These are phyloP conservation scores for Saccharomycopsis vini DNA, from an alignment of 805 yeast genomes.

Conservation along the genomic window DNA sequence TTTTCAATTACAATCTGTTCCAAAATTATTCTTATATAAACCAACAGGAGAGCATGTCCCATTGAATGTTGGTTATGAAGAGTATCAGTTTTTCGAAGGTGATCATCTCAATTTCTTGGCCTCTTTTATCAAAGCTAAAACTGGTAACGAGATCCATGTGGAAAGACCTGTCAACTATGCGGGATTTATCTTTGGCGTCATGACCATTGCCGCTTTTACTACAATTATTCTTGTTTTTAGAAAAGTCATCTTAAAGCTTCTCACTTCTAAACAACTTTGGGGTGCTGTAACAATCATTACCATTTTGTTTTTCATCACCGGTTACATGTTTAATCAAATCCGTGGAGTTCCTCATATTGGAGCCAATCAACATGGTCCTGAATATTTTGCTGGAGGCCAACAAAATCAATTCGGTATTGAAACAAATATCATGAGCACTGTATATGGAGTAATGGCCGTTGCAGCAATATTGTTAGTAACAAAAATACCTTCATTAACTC, in stretches of 20 bases:
- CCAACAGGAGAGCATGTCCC: constrained; percentile 35
- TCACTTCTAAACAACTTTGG: constrained; percentile 60
- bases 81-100: constrained; percentile 40
- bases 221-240: constrained; percentile 27
- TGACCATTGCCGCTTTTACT: constrained; percentile 31
- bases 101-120: constrained; percentile 28
- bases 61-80: constrained; percentile 27
- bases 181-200: constrained; percentile 25
- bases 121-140: constrained; percentile 22
- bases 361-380: constrained; percentile 32
- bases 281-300: constrained; percentile 53
- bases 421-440: constrained; percentile 72
- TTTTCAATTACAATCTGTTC: constrained; percentile 60
- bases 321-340: constrained; percentile 90
- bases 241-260: constrained; percentile 30
- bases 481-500: constrained; percentile 42
- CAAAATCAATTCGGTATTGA: constrained; percentile 78
- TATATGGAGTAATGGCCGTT: constrained; percentile 63
- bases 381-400: constrained; percentile 53
- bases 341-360: constrained; percentile 55
- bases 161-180: constrained; percentile 33
- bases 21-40: constrained; percentile 56
- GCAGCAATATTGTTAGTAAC: constrained; percentile 49
- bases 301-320: constrained; percentile 67
- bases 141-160: constrained; percentile 22